Evolutionary conservation across 148 eudicot genomes (phyloP).

Genomic region (Arctostaphylos glauca): DNA sequence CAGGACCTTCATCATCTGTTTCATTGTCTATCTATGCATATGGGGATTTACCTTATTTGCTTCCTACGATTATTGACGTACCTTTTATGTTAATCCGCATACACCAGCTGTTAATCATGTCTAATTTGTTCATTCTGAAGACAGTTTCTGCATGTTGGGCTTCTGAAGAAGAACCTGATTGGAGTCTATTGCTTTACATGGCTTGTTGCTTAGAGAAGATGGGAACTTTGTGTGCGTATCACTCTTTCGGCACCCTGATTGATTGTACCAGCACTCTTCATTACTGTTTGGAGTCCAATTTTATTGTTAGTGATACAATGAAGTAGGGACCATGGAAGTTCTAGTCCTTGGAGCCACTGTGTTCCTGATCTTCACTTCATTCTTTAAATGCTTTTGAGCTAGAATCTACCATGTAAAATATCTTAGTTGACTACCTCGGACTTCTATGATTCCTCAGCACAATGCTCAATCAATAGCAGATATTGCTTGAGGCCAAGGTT

Average conservation of each 20-base stretch:
- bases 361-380: background rate
- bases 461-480: background rate
- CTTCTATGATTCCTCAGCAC: background rate
- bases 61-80: background rate
- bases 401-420: background rate
- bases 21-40: background rate
- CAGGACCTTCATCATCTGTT: background rate
- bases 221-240: background rate
- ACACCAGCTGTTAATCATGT: constrained; percentile 4
- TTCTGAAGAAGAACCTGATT: constrained; percentile 5
- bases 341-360: background rate
- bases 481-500: background rate
- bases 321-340: background rate
- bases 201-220: background rate
- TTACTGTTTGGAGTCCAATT: background rate
- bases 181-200: background rate
- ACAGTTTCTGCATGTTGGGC: background rate
- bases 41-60: background rate
- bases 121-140: background rate
- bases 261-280: background rate
- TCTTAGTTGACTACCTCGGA: background rate
- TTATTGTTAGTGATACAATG: background rate
- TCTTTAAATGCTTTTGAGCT: background rate
- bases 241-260: background rate
- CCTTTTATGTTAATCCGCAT: background rate